Base-by-base conservation (phyloP, 495 filamentous ascomycete species). In the Penicillium robsamsonii region DNA sequence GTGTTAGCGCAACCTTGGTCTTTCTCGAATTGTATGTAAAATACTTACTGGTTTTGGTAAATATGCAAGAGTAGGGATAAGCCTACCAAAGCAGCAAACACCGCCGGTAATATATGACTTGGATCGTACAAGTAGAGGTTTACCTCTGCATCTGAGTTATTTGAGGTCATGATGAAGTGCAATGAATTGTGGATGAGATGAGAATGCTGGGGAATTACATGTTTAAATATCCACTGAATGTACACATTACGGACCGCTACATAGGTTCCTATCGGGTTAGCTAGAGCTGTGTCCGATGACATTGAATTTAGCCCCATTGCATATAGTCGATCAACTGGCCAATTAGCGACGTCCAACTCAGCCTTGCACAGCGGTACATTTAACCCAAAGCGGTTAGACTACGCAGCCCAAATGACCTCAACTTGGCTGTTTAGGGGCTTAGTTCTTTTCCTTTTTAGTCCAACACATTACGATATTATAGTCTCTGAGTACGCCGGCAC, bases 1-100 rank as follows among this genome's bases (percentile, higher is more conserved):
- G 7, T 50, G 56, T 35, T 46, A 58, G 49, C 10, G n/a, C 13
- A 8, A 17, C 0, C 12, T 35, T 30, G 7, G n/a, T 46, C 12
- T 17, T 6, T 9, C 4, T 7, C 8, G 22, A 24, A 4, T 7
- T 25, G 2, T 13, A 12, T 15, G 24, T 6, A 5, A 11, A 7
- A 24, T 9, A 54, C 67, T 43, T 46, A 75, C 70, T 68, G 69
- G 43, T 75, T 78, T 44, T 78, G 75, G 53, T 68, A 76, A 24
- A 66, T 55, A 43, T 78, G 75, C 8, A 69, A 24, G 0, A 71
- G 13, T 17, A 72, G 50, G 0, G 74, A 77, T 25, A 70, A 7
- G 18, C 66, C 67, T 5, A 76, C 63, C 5, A 77, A 30, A 3
- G 56, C 67, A 5, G 74, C 70, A 53, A 78, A 78, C 15, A 74